Evolutionary conservation across 2,329 filamentous ascomycete species (phyloP), one percentile per base, ranked within the genome.

Genomic region (Phoma sp.): DNA sequence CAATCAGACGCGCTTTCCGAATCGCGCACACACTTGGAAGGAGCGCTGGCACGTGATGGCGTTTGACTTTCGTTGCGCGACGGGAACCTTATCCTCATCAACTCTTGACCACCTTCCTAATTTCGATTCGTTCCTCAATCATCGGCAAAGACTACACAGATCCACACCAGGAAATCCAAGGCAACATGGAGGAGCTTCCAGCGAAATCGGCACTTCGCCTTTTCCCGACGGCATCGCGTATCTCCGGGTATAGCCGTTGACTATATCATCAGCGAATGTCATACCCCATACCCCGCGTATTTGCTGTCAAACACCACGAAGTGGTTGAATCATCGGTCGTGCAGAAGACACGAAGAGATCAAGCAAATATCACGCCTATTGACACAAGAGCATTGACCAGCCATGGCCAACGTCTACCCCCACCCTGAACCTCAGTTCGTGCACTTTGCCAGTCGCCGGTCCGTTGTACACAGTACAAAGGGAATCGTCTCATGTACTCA

Each of bases 401-500:
- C 33, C 47, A 65, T 67, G 60, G 36, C 61, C 44, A 74, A 83
- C 49, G 74, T 86, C 46, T 84, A 83, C 61, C 78, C 82, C 27
- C 75, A 78, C 48, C 68, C 69, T 21, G 77, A 82, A 39, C 77
- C 80, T 8, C 75, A 80, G 52, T 87, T 91, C 68, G 78, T 82
- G 58, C 83, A 84, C 58, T 94, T 91, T 71, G 76, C 90, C 9
- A 96, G 92, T 65, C 86, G 94, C 35, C 83, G 95, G 60, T 97
- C 94, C 66, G 92, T 96, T 12, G 91, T 98, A 12, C 93, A 98
- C 74, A 96, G 92, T 74, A 93, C 90, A 5, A 89, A 93, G 69
- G 94, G 92, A 40, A 96, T 98, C 54, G 90, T 98, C 43, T 85
- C 93, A 10, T 96, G 90, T 72, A 90, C 92, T 1, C 94, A 98